These are phyloP conservation scores for Myxozyma lipomycoides DNA, from an alignment of 805 yeast genomes.

Conservation along the genomic window DNA sequence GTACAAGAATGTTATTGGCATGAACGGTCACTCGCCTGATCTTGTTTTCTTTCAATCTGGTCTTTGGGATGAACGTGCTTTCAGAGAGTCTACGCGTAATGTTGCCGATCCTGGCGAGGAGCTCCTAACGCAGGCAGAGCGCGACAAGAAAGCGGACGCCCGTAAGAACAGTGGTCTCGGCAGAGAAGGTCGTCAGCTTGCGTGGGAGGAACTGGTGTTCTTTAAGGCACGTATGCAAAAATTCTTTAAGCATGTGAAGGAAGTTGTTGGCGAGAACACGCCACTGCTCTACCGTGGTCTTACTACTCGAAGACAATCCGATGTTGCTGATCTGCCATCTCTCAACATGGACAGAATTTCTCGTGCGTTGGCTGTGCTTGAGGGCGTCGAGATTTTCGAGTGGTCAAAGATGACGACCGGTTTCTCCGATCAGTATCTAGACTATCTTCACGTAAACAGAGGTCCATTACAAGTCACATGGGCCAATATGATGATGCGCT, in stretches of 20 bases:
- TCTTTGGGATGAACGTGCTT: slow-evolving; percentile 26
- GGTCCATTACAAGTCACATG: slow-evolving; percentile 17
- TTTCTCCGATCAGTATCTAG: slow-evolving; percentile 16
- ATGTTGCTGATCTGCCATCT: slow-evolving; percentile 9
- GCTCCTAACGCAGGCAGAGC: slow-evolving; percentile 3
- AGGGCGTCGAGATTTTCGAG: slow-evolving; percentile 22
- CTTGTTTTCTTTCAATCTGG: slow-evolving; percentile 22
- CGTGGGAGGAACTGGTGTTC: slow-evolving; percentile 24
- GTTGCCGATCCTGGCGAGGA: slow-evolving; percentile 10
- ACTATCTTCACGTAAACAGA: slow-evolving; percentile 14
- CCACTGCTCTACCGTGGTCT: slow-evolving; percentile 23
- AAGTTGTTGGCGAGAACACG: slow-evolving; percentile 10
- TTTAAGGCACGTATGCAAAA: slow-evolving; percentile 17
- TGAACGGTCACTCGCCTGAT: slow-evolving; percentile 21
- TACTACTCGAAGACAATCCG: slow-evolving; percentile 18
- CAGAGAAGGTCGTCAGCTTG: slow-evolving; percentile 22
- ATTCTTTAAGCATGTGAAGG: slow-evolving; percentile 9
- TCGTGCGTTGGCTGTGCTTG: slow-evolving; percentile 11
- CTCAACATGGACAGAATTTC: slow-evolving; percentile 21
- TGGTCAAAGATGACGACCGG: slow-evolving; percentile 20
- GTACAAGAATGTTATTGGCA: slow-evolving; percentile 9
- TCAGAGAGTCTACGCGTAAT: slow-evolving; percentile 15
- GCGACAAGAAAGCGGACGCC: not conserved
- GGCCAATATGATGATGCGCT: slow-evolving; percentile 17
- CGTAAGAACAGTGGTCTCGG: slow-evolving; percentile 13